Conservation (phyloP, 768 basidiomycete species). For the Lactarius sanguifluus region DNA sequence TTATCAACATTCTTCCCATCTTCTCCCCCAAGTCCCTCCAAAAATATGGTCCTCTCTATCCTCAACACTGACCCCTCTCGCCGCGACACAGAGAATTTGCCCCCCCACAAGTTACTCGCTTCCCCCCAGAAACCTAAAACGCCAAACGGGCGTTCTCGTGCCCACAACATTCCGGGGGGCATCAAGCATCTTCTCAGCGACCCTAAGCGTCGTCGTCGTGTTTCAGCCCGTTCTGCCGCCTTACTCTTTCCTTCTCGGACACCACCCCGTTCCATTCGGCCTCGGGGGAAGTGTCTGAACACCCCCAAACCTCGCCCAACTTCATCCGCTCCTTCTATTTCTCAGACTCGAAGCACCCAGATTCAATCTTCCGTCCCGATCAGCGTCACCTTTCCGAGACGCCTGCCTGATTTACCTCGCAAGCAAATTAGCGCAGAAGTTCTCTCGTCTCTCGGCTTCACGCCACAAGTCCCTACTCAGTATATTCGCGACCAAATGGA, state of each 20-base stretch:
- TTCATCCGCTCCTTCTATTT: neutral
- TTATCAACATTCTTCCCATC: neutral
- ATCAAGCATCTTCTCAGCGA: conserved; percentile 22
- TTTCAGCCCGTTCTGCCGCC: conserved; percentile 4
- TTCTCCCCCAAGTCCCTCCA: neutral
- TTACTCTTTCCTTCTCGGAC: neutral
- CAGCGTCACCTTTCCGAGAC: conserved; percentile 14
- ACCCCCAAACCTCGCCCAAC: neutral
- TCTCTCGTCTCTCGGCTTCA: conserved; percentile 18
- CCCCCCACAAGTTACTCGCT: neutral
- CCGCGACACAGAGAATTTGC: neutral
- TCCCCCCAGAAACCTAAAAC: conserved; percentile 2
- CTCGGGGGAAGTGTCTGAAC: neutral
- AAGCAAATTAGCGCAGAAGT: conserved; percentile 17
- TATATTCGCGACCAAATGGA: conserved; percentile 24
- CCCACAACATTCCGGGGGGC: conserved; percentile 23
- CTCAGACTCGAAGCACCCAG: neutral
- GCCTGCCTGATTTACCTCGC: conserved; percentile 13
- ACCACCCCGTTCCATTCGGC: neutral
- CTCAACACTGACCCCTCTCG: conserved; percentile 17
- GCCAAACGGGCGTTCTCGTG: conserved; percentile 12
- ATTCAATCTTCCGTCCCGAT: neutral
- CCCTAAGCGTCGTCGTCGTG: conserved; percentile 19
- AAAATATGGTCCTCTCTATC: conserved; percentile 22
- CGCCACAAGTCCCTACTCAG: conserved; percentile 12